Percentiles rank a stretch among this genome's conserved stretches.
Conservation (phyloP, 441 rosid genomes). For the Pelargonium cotyledonis region DNA sequence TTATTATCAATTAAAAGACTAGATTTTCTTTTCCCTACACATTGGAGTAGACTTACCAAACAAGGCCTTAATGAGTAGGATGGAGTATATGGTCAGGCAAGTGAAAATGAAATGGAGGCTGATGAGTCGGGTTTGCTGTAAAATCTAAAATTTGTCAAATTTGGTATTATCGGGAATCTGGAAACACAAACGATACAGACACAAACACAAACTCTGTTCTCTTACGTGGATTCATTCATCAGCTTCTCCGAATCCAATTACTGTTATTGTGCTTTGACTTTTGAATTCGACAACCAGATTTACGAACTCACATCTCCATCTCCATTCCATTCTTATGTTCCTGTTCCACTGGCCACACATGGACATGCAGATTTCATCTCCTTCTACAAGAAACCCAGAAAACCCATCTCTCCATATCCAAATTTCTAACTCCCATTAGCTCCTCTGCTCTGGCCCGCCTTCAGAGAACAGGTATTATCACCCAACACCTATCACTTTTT, state of each 20-base stretch:
- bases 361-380: not conserved
- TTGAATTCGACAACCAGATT: not conserved
- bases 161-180: constrained; percentile 1
- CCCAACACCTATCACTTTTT: not conserved
- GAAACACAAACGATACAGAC: not conserved
- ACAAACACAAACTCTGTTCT: too few relatives aligned
- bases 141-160: not conserved
- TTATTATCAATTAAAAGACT: too few relatives aligned
- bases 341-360: not conserved
- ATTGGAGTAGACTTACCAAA: too few relatives aligned
- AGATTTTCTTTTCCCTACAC: too few relatives aligned
- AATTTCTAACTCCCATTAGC: not conserved
- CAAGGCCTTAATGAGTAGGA: too few relatives aligned
- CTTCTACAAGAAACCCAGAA: constrained; percentile 4
- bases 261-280: not conserved
- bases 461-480: not conserved
- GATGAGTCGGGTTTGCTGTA: not conserved
- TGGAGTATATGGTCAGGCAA: too few relatives aligned
- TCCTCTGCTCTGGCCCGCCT: not conserved
- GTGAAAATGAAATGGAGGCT: not conserved
- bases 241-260: not conserved
- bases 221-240: too few relatives aligned
- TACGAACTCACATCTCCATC: too few relatives aligned
- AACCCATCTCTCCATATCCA: not conserved
- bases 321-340: too few relatives aligned